These are phyloP conservation scores for Poronia punctata DNA, from an alignment of 495 filamentous ascomycete species.

Conservation along the genomic window DNA sequence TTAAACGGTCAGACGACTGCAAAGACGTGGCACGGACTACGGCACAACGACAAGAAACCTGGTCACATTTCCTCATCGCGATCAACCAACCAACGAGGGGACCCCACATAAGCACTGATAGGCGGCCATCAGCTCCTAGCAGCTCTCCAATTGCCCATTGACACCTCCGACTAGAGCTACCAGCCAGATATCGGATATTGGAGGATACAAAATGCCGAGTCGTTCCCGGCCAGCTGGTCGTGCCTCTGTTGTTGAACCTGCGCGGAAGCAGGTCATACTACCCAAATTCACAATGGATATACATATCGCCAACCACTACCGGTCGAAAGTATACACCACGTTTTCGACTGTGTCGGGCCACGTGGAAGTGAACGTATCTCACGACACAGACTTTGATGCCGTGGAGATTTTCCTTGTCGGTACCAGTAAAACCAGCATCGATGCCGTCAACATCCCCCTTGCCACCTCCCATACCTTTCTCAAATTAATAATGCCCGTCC, in stretches of 20 bases:
- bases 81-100: background rate
- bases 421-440: slow-evolving; percentile 35
- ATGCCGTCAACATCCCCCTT: slow-evolving; percentile 35
- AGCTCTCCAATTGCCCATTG: background rate
- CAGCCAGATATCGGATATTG: no score
- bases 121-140: background rate
- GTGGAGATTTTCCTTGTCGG: slow-evolving; percentile 80
- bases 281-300: slow-evolving; percentile 34
- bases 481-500: slow-evolving; percentile 73
- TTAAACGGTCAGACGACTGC: slow-evolving; percentile 2
- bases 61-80: background rate
- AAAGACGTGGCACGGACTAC: no score
- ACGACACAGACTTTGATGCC: slow-evolving; percentile 68
- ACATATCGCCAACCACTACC: slow-evolving; percentile 39
- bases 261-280: slow-evolving; percentile 8
- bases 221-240: slow-evolving; percentile 8
- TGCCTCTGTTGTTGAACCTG: background rate
- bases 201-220: slow-evolving; percentile 14
- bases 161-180: background rate
- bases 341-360: slow-evolving; percentile 38
- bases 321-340: slow-evolving; percentile 44
- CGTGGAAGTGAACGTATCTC: slow-evolving; percentile 49
- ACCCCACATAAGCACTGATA: slow-evolving; percentile 3
- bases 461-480: slow-evolving; percentile 58
- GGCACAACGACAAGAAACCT: background rate